Base-by-base conservation (phyloP, 2,329 filamentous ascomycete genomes). In the Exophiala sp. region DNA sequence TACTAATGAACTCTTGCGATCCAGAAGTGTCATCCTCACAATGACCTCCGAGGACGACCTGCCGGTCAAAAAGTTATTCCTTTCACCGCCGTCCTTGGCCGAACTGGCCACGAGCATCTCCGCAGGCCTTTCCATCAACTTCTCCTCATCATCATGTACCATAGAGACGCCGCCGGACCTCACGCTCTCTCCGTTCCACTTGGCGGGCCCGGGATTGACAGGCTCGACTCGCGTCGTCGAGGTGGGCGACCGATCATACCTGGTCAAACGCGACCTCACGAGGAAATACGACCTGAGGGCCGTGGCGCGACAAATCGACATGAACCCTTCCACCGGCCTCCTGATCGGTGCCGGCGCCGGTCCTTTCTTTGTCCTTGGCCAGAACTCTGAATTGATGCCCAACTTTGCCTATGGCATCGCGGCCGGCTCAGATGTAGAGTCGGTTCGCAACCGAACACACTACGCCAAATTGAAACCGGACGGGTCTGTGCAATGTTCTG, bases 291-390 rank as follows among this genome's bases (percentile, higher is more conserved):
- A 65, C 1, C 50, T 74, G 40, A 38, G 63, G 2, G 60, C 64
- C 1, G 50, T 75, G 3, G 66, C 68, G 1, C 54, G 59, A 21
- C 46, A 64, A 1, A 74, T 76, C 69, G 66, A 70, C 2, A 71
- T 76, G 68, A 55, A 57, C 3, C 44, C 57, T 0, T 52, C 50
- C 1, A 55, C 57, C 2, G 73, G 74, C 0, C 59, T 65, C 9
- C 47, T 76, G 0, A 58, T 76, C 16, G 74, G 74, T 2, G 74
- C 74, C 1, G 71, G 71, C 0, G 74, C 74, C 1, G 74, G 72
- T 0, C 73, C 74, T 0, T 74, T 73, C 50, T 69, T 73, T 34
- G 61, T 71, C 21, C 21, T 73, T 5, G 73, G 73, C 1, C 63
- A 64, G 18, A 77, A 77, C 55, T 66, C 66, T 6, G 74, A 77